These are phyloP conservation scores for Pleomassaria siparia DNA, from an alignment of 2,329 filamentous ascomycete genomes.

Conservation along the genomic window DNA sequence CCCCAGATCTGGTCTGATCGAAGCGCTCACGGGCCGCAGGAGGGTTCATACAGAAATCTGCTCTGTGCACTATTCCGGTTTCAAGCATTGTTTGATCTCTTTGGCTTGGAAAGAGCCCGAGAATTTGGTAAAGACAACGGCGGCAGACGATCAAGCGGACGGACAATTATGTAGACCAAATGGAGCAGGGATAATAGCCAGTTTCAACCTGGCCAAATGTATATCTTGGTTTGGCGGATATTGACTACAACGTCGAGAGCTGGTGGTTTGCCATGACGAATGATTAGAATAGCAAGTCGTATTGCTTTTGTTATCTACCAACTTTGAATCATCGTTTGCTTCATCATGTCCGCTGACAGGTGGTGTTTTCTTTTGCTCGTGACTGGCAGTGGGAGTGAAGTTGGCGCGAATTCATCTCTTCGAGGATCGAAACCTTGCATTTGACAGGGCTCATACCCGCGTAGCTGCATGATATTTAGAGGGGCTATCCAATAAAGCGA, in stretches of 20 bases:
- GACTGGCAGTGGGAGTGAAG: not conserved
- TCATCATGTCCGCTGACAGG: not conserved
- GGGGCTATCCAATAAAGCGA: slow-evolving; percentile 1
- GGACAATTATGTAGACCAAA: not conserved
- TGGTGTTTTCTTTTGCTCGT: not conserved
- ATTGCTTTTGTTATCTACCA: not conserved
- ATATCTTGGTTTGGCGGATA: not conserved
- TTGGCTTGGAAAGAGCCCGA: slow-evolving; percentile 9
- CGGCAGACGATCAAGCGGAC: slow-evolving; percentile 3
- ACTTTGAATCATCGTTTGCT: not conserved
- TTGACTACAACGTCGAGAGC: not conserved
- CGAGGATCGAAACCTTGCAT: slow-evolving; percentile 3
- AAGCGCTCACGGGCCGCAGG: slow-evolving; percentile 6
- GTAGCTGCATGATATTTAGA: not conserved
- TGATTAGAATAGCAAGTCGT: not conserved
- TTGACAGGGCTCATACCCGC: not conserved
- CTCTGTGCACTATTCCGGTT: slow-evolving; percentile 12
- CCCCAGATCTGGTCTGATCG: not conserved
- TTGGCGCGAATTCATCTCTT: not conserved
- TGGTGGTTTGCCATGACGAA: not conserved
- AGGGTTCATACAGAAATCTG: slow-evolving; percentile 7
- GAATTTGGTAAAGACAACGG: slow-evolving; percentile 9
- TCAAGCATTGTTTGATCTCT: slow-evolving; percentile 14
- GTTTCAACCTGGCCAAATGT: slow-evolving; percentile 2
- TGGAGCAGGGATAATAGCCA: not conserved